phyloP scores from a whole-genome alignment of 2,329 filamentous ascomycete species.

The Gyromitra esculenta region DNA sequence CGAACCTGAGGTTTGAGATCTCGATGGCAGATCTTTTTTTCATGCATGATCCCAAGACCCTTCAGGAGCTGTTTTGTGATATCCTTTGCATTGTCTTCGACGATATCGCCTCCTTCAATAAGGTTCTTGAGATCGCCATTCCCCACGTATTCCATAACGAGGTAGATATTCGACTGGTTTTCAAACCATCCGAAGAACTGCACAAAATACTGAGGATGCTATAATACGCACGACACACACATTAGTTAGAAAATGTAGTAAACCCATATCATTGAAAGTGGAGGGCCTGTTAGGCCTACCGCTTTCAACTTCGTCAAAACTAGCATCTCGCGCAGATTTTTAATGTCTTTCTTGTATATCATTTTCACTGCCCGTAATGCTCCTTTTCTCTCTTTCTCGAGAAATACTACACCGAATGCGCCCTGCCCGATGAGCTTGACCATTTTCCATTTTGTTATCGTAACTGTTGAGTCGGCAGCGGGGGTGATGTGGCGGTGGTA shows the following conservation, averaged over 20 bases:
- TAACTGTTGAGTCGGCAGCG: too few species aligned
- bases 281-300: not conserved
- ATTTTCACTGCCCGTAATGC: slow-evolving; percentile 17
- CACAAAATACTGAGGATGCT: slow-evolving; percentile 26
- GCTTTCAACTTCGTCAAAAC: slow-evolving; percentile 24
- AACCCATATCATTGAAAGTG: too few species aligned
- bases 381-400: slow-evolving; percentile 12
- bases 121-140: not conserved
- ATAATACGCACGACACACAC: too few species aligned
- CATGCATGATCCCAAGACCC: slow-evolving; percentile 10
- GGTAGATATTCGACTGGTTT: not conserved
- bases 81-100: not conserved
- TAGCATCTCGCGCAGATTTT: slow-evolving; percentile 9
- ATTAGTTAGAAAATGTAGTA: too few species aligned
- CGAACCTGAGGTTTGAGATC: slow-evolving; percentile 12
- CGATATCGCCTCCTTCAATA: not conserved
- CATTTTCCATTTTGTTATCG: too few species aligned
- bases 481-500: too few species aligned
- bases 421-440: too few species aligned
- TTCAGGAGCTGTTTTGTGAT: not conserved
- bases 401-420: slow-evolving; percentile 14
- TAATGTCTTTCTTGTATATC: slow-evolving; percentile 1
- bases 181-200: slow-evolving; percentile 26
- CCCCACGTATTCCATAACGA: slow-evolving; percentile 13
- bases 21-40: slow-evolving; percentile 11